phyloP scores from a whole-genome alignment of 2,329 filamentous ascomycete species.

The Alternaria conjuncta region DNA sequence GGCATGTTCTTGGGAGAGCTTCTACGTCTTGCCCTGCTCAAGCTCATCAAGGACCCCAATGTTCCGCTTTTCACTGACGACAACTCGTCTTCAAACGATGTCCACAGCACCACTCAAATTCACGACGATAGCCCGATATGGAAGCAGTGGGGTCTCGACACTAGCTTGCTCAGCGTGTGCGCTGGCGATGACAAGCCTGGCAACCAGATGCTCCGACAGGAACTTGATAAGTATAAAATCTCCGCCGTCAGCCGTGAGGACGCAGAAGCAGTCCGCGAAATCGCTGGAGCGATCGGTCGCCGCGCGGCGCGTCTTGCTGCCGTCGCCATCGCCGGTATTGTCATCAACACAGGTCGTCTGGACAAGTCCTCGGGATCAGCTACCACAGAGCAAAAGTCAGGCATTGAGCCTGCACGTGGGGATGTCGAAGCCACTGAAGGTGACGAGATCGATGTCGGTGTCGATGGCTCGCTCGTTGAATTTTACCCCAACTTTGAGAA shows the following conservation, averaged over 20 bases:
- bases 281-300: conserved; percentile 83
- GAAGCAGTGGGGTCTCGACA: conserved; percentile 88
- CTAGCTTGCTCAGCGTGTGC: conserved; percentile 84
- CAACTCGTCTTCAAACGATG: conserved; percentile 72
- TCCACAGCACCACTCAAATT: conserved; percentile 68
- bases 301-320: conserved; percentile 88
- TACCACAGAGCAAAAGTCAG: conserved; percentile 45
- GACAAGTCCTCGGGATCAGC: conserved; percentile 44
- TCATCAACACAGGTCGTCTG: conserved; percentile 80
- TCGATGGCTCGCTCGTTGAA: conserved; percentile 92
- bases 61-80: conserved; percentile 77
- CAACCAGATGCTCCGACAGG: conserved; percentile 75
- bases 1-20: conserved; percentile 99
- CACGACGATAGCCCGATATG: conserved; percentile 68
- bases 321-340: conserved; percentile 83
- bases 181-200: conserved; percentile 79
- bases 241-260: conserved; percentile 81
- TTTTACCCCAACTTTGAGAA: conserved; percentile 94
- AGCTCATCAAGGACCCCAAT: conserved; percentile 71
- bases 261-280: conserved; percentile 82
- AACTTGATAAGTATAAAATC: conserved; percentile 73
- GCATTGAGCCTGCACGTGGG: conserved; percentile 41
- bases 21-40: conserved; percentile 76
- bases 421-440: conserved; percentile 55
- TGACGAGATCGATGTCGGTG: conserved; percentile 85